phyloP scores from a whole-genome alignment of 306 rosid species.

The Prunus davidiana region DNA sequence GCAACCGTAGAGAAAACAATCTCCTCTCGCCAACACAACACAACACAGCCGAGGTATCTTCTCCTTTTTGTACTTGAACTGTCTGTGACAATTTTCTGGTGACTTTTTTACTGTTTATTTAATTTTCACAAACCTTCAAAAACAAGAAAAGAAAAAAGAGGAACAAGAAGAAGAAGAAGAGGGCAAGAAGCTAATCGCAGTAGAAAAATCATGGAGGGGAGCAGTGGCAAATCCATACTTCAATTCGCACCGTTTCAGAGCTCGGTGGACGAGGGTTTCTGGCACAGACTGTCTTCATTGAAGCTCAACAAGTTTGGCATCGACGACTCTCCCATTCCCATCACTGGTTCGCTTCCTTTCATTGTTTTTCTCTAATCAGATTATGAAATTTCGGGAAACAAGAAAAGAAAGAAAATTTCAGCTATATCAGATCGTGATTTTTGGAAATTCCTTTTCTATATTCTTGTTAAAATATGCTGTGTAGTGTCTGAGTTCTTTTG shows the following conservation, averaged over 20 bases:
- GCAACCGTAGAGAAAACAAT: neutral
- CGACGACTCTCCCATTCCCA: slow-evolving; percentile 83
- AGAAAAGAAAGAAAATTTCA: neutral
- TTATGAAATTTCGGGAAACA: neutral
- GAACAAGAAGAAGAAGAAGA: neutral
- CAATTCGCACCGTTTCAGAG: slow-evolving; percentile 89
- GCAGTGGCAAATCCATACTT: slow-evolving; percentile 41
- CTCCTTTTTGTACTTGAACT: neutral
- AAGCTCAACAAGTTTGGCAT: slow-evolving; percentile 97
- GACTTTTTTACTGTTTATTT: neutral
- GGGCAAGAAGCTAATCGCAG: neutral
- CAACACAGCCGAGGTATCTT: neutral
- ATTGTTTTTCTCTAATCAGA: neutral
- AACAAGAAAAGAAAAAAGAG: neutral
- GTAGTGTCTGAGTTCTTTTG: too few relatives aligned
- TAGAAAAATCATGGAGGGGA: slow-evolving; percentile 38
- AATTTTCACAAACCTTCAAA: neutral
- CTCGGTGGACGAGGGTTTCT: slow-evolving; percentile 90
- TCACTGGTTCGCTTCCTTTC: slow-evolving; percentile 45
- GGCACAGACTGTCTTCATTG: slow-evolving; percentile 85
- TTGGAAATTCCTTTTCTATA: neutral
- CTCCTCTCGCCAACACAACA: neutral
- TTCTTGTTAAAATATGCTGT: neutral
- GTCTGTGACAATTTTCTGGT: neutral
- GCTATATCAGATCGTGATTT: neutral